phyloP scores from a whole-genome alignment of 768 basidiomycete genomes.

The Gelatoporia subvermispora region DNA sequence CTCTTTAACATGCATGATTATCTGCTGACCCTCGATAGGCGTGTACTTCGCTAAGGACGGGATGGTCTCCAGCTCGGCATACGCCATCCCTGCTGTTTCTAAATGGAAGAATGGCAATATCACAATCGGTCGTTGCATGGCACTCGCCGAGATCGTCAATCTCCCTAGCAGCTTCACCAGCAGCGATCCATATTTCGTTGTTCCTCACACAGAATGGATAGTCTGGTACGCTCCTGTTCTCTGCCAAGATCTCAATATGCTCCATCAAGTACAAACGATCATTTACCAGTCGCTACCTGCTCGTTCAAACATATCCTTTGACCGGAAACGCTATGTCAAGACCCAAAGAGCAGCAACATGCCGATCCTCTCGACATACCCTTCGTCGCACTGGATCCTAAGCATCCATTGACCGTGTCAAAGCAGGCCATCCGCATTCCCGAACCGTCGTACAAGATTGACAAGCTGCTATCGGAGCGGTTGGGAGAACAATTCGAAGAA shows the following conservation, averaged over 20 bases:
- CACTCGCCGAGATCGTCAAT: constrained; percentile 66
- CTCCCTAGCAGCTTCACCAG: constrained; percentile 51
- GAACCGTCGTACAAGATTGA: constrained; percentile 53
- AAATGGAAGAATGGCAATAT: constrained; percentile 51
- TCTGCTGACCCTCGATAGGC: constrained; percentile 33
- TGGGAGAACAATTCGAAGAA: constrained; percentile 37
- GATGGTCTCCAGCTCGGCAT: constrained; percentile 38
- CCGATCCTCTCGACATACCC: constrained; percentile 21
- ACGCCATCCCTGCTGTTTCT: constrained; percentile 29
- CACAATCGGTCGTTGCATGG: constrained; percentile 44
- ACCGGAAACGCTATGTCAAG: constrained; percentile 1
- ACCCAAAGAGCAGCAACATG: too few species aligned
- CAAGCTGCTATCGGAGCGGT: constrained; percentile 38
- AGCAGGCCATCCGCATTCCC: constrained; percentile 43
- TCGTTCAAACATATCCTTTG: constrained; percentile 34
- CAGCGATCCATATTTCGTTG: constrained; percentile 48
- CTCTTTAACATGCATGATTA: neutral
- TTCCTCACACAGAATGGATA: constrained; percentile 65
- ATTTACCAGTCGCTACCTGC: constrained; percentile 50
- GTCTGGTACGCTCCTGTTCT: constrained; percentile 43
- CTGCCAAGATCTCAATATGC: neutral
- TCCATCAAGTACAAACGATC: neutral
- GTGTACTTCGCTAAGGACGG: constrained; percentile 68
- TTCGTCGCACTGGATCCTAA: constrained; percentile 46
- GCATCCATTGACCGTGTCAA: constrained; percentile 36